phyloP scores from a whole-genome alignment of 2,329 filamentous ascomycete genomes.

The Penicillium digitatum region DNA sequence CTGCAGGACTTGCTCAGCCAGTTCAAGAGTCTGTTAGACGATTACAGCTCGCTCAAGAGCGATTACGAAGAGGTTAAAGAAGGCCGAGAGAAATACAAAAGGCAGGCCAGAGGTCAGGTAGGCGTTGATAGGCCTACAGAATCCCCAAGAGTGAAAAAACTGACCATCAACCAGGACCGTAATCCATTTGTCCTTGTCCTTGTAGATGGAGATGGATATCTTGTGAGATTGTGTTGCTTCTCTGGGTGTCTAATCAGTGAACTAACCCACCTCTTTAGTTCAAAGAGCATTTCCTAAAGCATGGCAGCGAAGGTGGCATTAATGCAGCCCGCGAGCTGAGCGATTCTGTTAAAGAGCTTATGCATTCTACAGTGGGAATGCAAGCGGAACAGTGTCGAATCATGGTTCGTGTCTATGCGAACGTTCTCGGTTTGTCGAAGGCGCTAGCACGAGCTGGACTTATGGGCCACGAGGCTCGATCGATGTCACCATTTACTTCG shows the following conservation, averaged over 20 bases:
- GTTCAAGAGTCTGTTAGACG: slow-evolving; percentile 48
- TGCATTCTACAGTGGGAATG: slow-evolving; percentile 42
- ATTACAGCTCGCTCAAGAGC: slow-evolving; percentile 54
- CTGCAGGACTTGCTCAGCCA: slow-evolving; percentile 36
- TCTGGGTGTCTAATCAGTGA: slow-evolving; percentile 51
- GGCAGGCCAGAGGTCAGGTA: slow-evolving; percentile 47
- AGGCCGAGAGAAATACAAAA: slow-evolving; percentile 54
- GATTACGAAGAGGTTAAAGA: slow-evolving; percentile 57
- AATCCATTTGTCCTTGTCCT: slow-evolving; percentile 60
- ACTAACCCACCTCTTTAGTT: slow-evolving; percentile 54
- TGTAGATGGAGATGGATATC: slow-evolving; percentile 60
- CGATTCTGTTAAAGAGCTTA: slow-evolving; percentile 48
- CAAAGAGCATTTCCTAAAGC: slow-evolving; percentile 48
- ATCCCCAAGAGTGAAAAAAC: not conserved
- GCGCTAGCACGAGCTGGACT: slow-evolving; percentile 49
- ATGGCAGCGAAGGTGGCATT: slow-evolving; percentile 53
- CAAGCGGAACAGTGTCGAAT: slow-evolving; percentile 51
- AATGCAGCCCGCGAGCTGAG: slow-evolving; percentile 54
- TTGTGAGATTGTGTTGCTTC: slow-evolving; percentile 22
- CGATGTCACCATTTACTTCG: slow-evolving; percentile 53
- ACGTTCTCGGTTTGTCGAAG: slow-evolving; percentile 53
- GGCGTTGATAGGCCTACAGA: not conserved
- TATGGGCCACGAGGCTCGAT: slow-evolving; percentile 53
- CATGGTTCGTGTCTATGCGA: slow-evolving; percentile 56
- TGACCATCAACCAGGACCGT: slow-evolving; percentile 38